Evolutionary conservation across 2,329 filamentous ascomycete genomes (phyloP), one percentile per base, ranked within the genome.

Genomic region (Pseudopithomyces chartarum): DNA sequence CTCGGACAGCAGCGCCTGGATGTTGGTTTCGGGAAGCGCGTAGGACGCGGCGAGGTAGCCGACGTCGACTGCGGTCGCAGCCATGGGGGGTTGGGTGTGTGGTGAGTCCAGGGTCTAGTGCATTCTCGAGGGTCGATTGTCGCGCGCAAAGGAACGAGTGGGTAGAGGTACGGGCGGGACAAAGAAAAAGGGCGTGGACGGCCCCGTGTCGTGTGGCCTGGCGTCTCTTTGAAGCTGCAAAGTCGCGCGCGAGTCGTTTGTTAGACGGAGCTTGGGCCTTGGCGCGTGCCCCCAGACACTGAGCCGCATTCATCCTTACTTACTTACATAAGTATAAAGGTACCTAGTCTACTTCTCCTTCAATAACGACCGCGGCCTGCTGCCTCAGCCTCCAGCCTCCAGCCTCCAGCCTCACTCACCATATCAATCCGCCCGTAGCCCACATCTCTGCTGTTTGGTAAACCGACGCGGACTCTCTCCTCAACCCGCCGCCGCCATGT

Each of bases 21-120:
- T 73, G 23, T 84, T 86, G 19, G 83, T 79, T 77, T 91, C 84
- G 26, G 89, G 84, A 73, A 93, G 79, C 70, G 85, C 84, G 69
- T 90, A 85, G 70, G 91, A 88, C 74, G 85, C 83, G 74, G 90
- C 87, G 67, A 94, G 79, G 78, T 90, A 92, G 77, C 84, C 85
- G 64, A 88, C 80, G 79, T 94, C 90, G 70, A 92, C 78, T 63
- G 77, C 80, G 61, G 81, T 81, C 68, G 80, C 81, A 77, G 83
- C 85, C 87, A 89, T 89, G 64, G 57, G 78, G 61, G 48, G 57
- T 60, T n/a, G n/a, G n/a, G 56, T 57, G 20, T 19, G 56, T 51
- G 19, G 53, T 43, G 61, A 51, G 45, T 50, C 57, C 38, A 42
- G 53, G 45, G 32, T 49, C 56, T 66, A 67, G 63, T 61, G 56